Percentiles rank a stretch among this genome's conserved stretches.
phyloP scores from a whole-genome alignment of 306 rosid species.

The Cucumis melo region DNA sequence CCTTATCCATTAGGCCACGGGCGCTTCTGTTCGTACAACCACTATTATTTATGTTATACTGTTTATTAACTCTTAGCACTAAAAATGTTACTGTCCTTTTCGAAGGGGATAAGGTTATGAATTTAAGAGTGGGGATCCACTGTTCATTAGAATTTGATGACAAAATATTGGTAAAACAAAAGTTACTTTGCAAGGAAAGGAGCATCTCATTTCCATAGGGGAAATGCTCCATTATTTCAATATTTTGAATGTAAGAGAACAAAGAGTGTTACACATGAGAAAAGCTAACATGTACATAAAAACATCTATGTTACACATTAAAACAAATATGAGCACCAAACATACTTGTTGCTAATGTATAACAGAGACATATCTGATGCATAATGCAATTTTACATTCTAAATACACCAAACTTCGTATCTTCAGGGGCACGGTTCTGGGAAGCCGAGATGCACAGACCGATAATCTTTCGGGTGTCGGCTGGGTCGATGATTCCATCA shows the following conservation, averaged over 20 bases:
- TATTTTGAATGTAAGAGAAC: neutral
- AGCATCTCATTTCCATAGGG: neutral
- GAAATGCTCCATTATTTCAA: neutral
- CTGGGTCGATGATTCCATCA: conserved; percentile 92
- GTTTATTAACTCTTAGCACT: no score
- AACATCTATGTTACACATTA: neutral
- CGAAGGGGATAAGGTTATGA: no score
- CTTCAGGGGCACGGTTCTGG: conserved; percentile 44
- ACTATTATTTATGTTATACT: no score
- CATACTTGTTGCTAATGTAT: neutral
- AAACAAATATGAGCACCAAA: neutral
- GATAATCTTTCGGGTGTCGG: conserved; percentile 71
- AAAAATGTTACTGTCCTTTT: no score
- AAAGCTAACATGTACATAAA: conserved; percentile 3
- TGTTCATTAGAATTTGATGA: no score
- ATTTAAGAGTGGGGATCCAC: no score
- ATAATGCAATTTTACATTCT: conserved; percentile 42
- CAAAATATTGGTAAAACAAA: no score
- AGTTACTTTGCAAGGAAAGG: no score
- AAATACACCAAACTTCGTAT: conserved; percentile 81
- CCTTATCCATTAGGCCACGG: conserved; percentile 7
- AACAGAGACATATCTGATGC: neutral
- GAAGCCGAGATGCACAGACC: conserved; percentile 77
- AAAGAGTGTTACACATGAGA: neutral
- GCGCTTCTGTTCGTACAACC: neutral